A percentile compares a stretch with the other conserved stretches of the same genome.
Conservation (phyloP, 2,329 filamentous ascomycete genomes). For the Trichophyton schoenleinii region DNA sequence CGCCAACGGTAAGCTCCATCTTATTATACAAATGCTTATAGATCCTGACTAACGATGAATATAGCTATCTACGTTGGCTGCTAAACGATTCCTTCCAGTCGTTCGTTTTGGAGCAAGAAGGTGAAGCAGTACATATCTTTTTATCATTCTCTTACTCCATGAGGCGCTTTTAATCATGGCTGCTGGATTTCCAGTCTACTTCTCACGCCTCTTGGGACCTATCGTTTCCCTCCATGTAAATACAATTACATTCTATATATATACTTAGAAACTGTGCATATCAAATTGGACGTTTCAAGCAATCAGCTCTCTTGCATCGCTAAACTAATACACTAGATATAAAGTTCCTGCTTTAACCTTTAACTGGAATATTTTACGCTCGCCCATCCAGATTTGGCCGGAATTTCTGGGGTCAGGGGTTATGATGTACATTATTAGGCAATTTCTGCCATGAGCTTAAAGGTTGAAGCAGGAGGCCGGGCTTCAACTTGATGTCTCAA, state of each 20-base stretch:
- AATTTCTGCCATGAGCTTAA: too few relatives aligned
- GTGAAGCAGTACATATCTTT: neutral
- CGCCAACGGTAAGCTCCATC: conserved; percentile 33
- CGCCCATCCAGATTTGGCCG: too few relatives aligned
- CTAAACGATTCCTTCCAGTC: neutral
- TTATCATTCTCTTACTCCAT: neutral
- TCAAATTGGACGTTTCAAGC: neutral
- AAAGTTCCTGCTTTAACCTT: too few relatives aligned
- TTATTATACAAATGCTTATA: neutral
- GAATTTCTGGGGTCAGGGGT: too few relatives aligned
- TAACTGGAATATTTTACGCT: too few relatives aligned
- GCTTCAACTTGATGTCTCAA: too few relatives aligned
- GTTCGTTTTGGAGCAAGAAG: neutral
- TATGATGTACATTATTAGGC: too few relatives aligned
- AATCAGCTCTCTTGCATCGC: neutral
- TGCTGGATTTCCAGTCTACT: neutral
- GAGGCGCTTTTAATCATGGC: neutral
- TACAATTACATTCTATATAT: neutral
- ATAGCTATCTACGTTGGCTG: conserved; percentile 6
- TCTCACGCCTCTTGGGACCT: neutral
- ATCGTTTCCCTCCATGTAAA: neutral
- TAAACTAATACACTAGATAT: neutral
- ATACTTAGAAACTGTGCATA: neutral
- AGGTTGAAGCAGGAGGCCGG: too few relatives aligned
- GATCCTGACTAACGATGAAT: neutral